These are phyloP conservation scores for Microcyclospora tardicrescens DNA, from an alignment of 2,329 filamentous ascomycete species.

Conservation along the genomic window DNA sequence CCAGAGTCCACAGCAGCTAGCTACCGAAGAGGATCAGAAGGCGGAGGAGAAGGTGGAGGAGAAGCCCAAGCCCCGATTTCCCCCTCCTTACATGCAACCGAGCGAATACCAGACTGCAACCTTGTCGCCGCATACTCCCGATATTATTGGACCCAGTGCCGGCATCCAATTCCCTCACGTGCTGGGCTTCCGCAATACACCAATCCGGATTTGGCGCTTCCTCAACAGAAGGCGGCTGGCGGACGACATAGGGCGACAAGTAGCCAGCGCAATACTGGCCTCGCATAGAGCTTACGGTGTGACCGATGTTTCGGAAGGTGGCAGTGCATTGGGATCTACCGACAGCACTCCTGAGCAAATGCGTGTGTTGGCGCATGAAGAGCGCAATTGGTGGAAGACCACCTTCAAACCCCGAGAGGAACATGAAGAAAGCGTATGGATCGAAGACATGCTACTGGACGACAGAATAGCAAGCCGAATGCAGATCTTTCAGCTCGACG, in stretches of 20 bases:
- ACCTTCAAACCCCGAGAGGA: constrained; percentile 42
- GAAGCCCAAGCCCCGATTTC: constrained; percentile 44
- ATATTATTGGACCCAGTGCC: constrained; percentile 57
- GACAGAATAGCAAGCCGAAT: constrained; percentile 63
- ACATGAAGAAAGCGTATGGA: constrained; percentile 53
- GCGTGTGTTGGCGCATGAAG: constrained; percentile 53
- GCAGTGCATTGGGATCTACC: constrained; percentile 13
- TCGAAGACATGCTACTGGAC: constrained; percentile 62
- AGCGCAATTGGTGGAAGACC: constrained; percentile 75
- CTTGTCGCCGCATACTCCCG: constrained; percentile 53
- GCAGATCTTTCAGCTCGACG: constrained; percentile 59
- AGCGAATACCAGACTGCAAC: constrained; percentile 55
- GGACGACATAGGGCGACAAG: constrained; percentile 74
- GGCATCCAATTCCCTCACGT: constrained; percentile 75
- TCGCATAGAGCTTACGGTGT: constrained; percentile 35
- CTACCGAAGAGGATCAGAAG: constrained; percentile 15
- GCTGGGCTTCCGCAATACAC: constrained; percentile 83
- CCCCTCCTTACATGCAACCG: constrained; percentile 60
- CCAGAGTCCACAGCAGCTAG: background rate
- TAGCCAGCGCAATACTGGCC: constrained; percentile 69
- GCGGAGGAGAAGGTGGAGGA: constrained; percentile 23
- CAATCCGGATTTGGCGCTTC: constrained; percentile 75
- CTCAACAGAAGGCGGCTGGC: constrained; percentile 74
- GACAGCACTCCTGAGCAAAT: constrained; percentile 47
- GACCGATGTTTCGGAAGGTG: constrained; percentile 6